phyloP scores from a whole-genome alignment of 495 filamentous ascomycete species.

The Trypethelium eluteriae region DNA sequence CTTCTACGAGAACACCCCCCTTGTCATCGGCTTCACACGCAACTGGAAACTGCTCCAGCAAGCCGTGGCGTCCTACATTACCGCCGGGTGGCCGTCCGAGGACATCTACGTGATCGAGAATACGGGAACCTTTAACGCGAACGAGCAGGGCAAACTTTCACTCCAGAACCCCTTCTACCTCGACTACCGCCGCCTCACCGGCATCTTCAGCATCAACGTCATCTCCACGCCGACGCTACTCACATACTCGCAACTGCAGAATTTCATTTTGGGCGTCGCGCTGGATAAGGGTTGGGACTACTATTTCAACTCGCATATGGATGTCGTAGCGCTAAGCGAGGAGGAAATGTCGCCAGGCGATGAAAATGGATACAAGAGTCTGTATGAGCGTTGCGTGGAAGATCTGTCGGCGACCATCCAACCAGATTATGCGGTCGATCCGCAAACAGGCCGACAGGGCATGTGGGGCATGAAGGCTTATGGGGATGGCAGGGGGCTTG shows the following conservation, averaged over 20 bases:
- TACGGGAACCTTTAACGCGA: conserved; percentile 52
- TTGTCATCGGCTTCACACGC: conserved; percentile 18
- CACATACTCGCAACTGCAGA: conserved; percentile 56
- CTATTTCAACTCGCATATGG: conserved; percentile 58
- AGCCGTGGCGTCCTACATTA: conserved; percentile 13
- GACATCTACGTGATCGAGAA: conserved; percentile 59
- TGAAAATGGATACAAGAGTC: conserved; percentile 40
- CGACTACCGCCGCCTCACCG: conserved; percentile 46
- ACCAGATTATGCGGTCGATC: conserved; percentile 23
- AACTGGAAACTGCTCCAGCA: conserved; percentile 16
- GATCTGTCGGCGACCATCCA: conserved; percentile 34
- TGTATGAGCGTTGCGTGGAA: conserved; percentile 45
- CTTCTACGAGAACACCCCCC: conserved; percentile 13
- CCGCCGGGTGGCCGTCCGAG: conserved; percentile 53
- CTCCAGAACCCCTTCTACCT: conserved; percentile 57
- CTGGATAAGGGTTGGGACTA: conserved; percentile 44
- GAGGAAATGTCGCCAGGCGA: conserved; percentile 37
- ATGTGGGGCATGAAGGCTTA: conserved; percentile 44
- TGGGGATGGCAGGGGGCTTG: conserved; percentile 49
- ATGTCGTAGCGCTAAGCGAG: conserved; percentile 48
- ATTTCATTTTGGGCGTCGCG: conserved; percentile 48
- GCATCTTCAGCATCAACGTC: conserved; percentile 48
- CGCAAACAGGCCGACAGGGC: not conserved
- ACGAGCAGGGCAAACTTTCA: conserved; percentile 44
- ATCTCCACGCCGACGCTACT: conserved; percentile 51